Evolutionary conservation across 2,329 filamentous ascomycete genomes (phyloP).

Genomic region (Arthrinium phaeospermum): DNA sequence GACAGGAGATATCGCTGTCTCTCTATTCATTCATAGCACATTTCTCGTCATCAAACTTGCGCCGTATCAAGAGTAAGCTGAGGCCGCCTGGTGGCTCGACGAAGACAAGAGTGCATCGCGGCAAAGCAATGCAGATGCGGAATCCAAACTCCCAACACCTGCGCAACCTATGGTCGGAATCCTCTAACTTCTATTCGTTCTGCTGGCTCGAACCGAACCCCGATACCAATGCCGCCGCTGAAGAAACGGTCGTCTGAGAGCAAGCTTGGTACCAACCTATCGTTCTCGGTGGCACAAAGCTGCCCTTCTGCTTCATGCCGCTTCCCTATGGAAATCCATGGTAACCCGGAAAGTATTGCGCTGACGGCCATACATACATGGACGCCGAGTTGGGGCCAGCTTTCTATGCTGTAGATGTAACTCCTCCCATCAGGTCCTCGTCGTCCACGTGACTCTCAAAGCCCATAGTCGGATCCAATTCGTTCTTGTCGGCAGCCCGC

Average conservation of each 20-base stretch:
- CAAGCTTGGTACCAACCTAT: neutral
- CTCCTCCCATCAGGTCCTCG: constrained; percentile 65
- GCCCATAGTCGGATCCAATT: constrained; percentile 41
- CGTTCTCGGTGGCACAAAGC: neutral
- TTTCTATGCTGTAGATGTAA: constrained; percentile 24
- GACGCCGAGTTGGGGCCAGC: neutral
- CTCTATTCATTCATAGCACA: constrained; percentile 13
- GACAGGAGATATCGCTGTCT: neutral
- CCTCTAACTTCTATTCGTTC: neutral
- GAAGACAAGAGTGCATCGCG: neutral
- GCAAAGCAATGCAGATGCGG: neutral
- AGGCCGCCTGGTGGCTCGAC: neutral
- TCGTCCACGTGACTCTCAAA: constrained; percentile 60
- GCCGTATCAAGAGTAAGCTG: neutral
- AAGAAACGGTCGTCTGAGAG: neutral
- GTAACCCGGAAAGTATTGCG: too few species aligned
- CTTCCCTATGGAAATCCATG: neutral
- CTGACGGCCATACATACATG: neutral
- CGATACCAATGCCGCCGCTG: neutral
- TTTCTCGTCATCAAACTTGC: constrained; percentile 11
- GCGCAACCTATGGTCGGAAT: neutral
- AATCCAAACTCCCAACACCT: constrained; percentile 8
- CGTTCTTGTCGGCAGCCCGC: constrained; percentile 48
- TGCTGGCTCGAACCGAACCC: neutral
- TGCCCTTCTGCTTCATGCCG: neutral